These are phyloP conservation scores for Aethionema arabicum DNA, from an alignment of 345 rosid species.

Conservation along the genomic window DNA sequence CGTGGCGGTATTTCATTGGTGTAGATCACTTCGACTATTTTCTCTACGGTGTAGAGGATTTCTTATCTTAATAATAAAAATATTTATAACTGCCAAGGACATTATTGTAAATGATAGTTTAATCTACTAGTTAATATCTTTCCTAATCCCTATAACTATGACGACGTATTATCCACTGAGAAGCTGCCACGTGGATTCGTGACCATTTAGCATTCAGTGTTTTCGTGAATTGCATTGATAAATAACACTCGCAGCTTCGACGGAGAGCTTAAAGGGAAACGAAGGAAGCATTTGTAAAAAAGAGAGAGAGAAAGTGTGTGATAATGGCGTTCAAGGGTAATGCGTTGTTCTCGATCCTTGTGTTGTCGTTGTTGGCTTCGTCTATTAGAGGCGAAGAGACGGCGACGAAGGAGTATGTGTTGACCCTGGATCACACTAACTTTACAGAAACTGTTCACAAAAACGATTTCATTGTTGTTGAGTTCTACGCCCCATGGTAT, in stretches of 20 bases:
- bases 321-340: constrained; percentile 48
- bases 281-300: background rate
- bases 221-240: constrained; percentile 9
- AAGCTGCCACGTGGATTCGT: constrained; percentile 26
- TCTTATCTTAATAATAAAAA: background rate
- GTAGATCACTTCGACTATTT: background rate
- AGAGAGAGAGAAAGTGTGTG: background rate
- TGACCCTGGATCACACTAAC: constrained; percentile 78
- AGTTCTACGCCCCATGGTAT: constrained; percentile 92
- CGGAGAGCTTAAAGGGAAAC: constrained; percentile 12
- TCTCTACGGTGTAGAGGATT: constrained; percentile 3
- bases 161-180: constrained; percentile 34
- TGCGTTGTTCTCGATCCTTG: constrained; percentile 37
- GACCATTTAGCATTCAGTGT: constrained; percentile 31
- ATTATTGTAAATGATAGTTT: constrained; percentile 5
- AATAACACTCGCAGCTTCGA: constrained; percentile 11
- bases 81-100: background rate
- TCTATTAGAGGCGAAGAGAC: constrained; percentile 45
- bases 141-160: constrained; percentile 18
- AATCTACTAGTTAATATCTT: background rate
- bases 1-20: constrained; percentile 8
- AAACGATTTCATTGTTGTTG: constrained; percentile 83
- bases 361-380: constrained; percentile 37
- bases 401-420: constrained; percentile 65
- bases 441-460: constrained; percentile 66